phyloP scores from a whole-genome alignment of 495 filamentous ascomycete genomes.

The Acidomyces sp. region DNA sequence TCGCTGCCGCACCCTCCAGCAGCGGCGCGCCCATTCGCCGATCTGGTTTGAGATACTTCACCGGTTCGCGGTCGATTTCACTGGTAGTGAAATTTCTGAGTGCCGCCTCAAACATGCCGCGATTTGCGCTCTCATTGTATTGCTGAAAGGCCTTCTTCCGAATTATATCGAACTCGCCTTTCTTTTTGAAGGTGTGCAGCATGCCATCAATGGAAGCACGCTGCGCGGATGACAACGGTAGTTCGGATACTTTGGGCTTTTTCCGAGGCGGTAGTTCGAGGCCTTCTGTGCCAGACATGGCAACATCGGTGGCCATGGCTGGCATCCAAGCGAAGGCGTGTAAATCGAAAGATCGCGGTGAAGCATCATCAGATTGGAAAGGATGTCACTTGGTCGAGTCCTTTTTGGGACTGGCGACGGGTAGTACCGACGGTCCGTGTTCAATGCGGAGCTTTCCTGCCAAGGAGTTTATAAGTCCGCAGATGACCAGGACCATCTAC shows the following conservation, averaged over 20 bases:
- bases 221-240: constrained; percentile 60
- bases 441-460: too few relatives aligned
- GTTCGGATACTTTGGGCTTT: constrained; percentile 73
- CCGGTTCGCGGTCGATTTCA: constrained; percentile 69
- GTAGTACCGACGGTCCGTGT: too few relatives aligned
- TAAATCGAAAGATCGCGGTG: too few relatives aligned
- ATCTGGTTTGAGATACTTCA: constrained; percentile 57
- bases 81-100: constrained; percentile 45
- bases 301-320: constrained; percentile 3
- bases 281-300: constrained; percentile 23
- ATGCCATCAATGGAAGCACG: constrained; percentile 64
- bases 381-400: too few relatives aligned
- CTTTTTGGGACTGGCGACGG: too few relatives aligned
- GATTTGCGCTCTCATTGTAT: constrained; percentile 42
- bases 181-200: constrained; percentile 76
- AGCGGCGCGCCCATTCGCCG: constrained; percentile 67
- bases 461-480: too few relatives aligned
- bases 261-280: constrained; percentile 34
- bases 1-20: constrained; percentile 75
- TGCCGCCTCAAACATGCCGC: constrained; percentile 34
- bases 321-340: too few relatives aligned
- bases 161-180: constrained; percentile 74
- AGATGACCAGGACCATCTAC: too few relatives aligned
- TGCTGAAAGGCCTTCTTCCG: constrained; percentile 71
- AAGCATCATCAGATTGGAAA: too few relatives aligned